Evolutionary conservation across 2,329 filamentous ascomycete genomes (phyloP).

Genomic region (Microcera coccophila): DNA sequence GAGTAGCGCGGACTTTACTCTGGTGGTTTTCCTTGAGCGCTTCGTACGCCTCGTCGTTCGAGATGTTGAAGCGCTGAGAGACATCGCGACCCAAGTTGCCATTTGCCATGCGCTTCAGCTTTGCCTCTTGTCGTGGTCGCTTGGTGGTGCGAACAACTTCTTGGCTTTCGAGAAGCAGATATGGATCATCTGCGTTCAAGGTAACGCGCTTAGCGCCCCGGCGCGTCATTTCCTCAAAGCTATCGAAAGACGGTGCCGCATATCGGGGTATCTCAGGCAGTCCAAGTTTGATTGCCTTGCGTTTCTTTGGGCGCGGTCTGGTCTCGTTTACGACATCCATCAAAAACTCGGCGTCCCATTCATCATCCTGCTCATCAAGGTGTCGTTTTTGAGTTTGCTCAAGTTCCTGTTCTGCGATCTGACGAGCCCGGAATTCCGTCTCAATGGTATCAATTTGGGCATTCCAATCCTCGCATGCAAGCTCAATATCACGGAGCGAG

Average conservation of each 20-base stretch:
- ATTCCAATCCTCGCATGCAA: constrained; percentile 85
- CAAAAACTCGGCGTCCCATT: constrained; percentile 61
- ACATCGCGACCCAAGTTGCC: constrained; percentile 70
- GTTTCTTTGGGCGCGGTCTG: constrained; percentile 60
- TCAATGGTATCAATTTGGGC: constrained; percentile 53
- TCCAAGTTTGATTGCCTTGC: constrained; percentile 58
- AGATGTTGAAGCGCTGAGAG: constrained; percentile 84
- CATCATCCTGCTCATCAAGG: constrained; percentile 49
- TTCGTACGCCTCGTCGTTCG: constrained; percentile 94
- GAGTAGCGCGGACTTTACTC: constrained; percentile 87
- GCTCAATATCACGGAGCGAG: constrained; percentile 73
- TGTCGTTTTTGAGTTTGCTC: constrained; percentile 31
- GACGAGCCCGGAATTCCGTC: constrained; percentile 31
- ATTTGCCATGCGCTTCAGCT: constrained; percentile 63
- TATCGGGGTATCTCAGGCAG: constrained; percentile 57
- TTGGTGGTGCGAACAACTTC: constrained; percentile 62
- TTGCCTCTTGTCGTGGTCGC: constrained; percentile 52
- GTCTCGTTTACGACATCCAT: constrained; percentile 45
- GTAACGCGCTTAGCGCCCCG: constrained; percentile 73
- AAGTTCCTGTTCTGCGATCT: constrained; percentile 31
- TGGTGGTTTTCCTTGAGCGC: constrained; percentile 94
- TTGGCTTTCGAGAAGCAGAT: constrained; percentile 76
- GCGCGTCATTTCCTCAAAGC: constrained; percentile 70
- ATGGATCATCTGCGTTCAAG: constrained; percentile 83
- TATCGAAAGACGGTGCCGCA: constrained; percentile 69